Percentiles rank a stretch among this genome's conserved stretches.
These are phyloP conservation scores for Cochliopodium minus DNA, from an alignment of 208 protist genomes.

Conservation along the genomic window DNA sequence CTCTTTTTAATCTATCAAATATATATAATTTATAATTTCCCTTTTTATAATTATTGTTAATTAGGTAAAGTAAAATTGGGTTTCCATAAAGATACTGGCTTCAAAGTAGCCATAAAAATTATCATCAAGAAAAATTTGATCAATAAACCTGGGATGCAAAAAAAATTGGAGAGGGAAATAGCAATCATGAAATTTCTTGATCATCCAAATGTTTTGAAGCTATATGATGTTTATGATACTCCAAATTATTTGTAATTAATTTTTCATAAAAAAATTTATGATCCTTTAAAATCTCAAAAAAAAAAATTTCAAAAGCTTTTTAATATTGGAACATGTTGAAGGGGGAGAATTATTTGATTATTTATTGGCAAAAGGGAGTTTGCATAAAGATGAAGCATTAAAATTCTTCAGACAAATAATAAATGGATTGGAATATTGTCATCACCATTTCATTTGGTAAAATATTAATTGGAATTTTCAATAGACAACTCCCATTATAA, in stretches of 20 bases:
- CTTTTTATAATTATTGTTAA: neutral
- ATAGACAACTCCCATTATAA: no score
- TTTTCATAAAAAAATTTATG: neutral
- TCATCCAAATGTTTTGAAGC: slow-evolving; percentile 10
- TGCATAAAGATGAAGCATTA: slow-evolving; percentile 8
- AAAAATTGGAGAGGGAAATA: slow-evolving; percentile 15
- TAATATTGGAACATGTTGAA: slow-evolving; percentile 64
- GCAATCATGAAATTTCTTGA: slow-evolving; percentile 12
- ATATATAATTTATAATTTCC: neutral
- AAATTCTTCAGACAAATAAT: slow-evolving; percentile 17
- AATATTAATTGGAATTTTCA: no score
- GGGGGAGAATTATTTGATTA: slow-evolving; percentile 16
- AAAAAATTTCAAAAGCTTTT: slow-evolving; percentile 23
- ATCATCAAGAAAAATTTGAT: slow-evolving; percentile 10
- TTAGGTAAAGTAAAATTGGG: slow-evolving; percentile 16
- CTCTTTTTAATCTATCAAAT: neutral
- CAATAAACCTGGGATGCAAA: neutral
- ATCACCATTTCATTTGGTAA: slow-evolving; percentile 11
- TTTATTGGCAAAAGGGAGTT: slow-evolving; percentile 6
- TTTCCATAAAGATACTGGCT: slow-evolving; percentile 7
- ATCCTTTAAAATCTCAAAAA: slow-evolving; percentile 19
- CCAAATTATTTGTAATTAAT: slow-evolving; percentile 40
- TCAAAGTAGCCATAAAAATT: slow-evolving; percentile 15
- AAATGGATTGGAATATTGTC: slow-evolving; percentile 13
- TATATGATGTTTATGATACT: slow-evolving; percentile 16